Percentiles rank a stretch among this genome's conserved stretches.
These are phyloP conservation scores for Martiniozyma asiatica DNA, from an alignment of 1,139 yeast genomes.

Conservation along the genomic window DNA sequence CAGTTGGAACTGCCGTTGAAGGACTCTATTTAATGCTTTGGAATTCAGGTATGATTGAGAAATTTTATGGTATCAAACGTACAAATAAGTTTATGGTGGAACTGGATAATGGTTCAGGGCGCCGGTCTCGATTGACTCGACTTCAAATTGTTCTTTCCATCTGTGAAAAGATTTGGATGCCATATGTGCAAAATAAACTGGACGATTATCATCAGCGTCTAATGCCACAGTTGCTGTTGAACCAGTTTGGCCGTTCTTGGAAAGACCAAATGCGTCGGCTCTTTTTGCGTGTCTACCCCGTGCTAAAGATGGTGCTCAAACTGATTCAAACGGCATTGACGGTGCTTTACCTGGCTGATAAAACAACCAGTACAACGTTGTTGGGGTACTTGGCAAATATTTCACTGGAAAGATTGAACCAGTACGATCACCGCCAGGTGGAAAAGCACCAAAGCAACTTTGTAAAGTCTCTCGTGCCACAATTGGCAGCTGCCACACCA, in stretches of 20 bases:
- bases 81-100: conserved; percentile 18
- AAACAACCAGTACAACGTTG: conserved; percentile 50
- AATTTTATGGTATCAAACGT: conserved; percentile 81
- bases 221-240: conserved; percentile 34
- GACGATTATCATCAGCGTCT: conserved; percentile 55
- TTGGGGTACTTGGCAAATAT: conserved; percentile 52
- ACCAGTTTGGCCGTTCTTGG: too few species aligned
- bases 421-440: conserved; percentile 24
- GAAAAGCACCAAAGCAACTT: conserved; percentile 1
- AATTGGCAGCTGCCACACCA: not conserved
- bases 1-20: conserved; percentile 58
- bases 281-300: conserved; percentile 55
- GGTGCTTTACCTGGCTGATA: conserved; percentile 58
- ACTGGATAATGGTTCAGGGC: not conserved
- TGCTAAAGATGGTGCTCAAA: conserved; percentile 35
- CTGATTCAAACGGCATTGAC: conserved; percentile 48
- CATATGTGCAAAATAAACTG: conserved; percentile 60
- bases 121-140: conserved; percentile 29
- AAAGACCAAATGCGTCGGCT: not conserved
- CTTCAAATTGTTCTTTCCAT: conserved; percentile 50
- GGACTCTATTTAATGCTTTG: conserved; percentile 59
- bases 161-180: conserved; percentile 50
- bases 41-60: conserved; percentile 85
- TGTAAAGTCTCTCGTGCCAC: not conserved
- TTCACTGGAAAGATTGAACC: conserved; percentile 42